Evolutionary conservation across 371 early-diverging fungal species (phyloP), one percentile per base, ranked within the genome.

Genomic region (Rhizopus microsporus): DNA sequence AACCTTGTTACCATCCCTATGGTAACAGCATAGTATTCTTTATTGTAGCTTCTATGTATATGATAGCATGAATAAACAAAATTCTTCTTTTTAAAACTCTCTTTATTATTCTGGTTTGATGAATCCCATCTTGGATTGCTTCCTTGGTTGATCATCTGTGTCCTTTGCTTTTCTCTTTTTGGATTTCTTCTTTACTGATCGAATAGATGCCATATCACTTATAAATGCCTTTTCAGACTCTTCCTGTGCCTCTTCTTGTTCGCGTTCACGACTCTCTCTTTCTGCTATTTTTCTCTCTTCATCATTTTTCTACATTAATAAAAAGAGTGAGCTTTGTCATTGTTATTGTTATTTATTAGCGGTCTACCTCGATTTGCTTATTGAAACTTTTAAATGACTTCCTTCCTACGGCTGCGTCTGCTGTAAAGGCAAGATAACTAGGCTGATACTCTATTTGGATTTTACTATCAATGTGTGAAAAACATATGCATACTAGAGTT

Each of bases 331-430:
- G 44, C 23, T 12, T 47, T 56, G 13, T 23, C 12, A n/a, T 51
- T 15, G 32, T 16, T 10, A 31, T 8, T 1, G 17, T 15, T 10
- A 17, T 33, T 51, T 40, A 2, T 0, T 23, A 23, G 23, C 23
- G 23, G 23, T 23, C 23, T 58, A 78, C 83, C 71, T 78, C 77
- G 1, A 76, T 65, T 30, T 34, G 29, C 48, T 76, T 70, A 47
- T 83, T 83, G 51, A 83, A 83, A 42, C 74, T 62, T 52, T 79
- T 71, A 32, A 79, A 83, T n/a, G 83, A 80, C 31, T 56, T 60
- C 57, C 83, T 63, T 34, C 81, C 81, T n/a, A 71, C 51, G 3
- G 49, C 59, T 15, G 74, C 56, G n/a, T 68, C 60, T 9, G 69
- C 62, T 42, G 62, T 56, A 35, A 77, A 71, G 15, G 74, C 62